These are phyloP conservation scores for Colletotrichum sp. DNA, from an alignment of 2,329 filamentous ascomycete species.

Conservation along the genomic window DNA sequence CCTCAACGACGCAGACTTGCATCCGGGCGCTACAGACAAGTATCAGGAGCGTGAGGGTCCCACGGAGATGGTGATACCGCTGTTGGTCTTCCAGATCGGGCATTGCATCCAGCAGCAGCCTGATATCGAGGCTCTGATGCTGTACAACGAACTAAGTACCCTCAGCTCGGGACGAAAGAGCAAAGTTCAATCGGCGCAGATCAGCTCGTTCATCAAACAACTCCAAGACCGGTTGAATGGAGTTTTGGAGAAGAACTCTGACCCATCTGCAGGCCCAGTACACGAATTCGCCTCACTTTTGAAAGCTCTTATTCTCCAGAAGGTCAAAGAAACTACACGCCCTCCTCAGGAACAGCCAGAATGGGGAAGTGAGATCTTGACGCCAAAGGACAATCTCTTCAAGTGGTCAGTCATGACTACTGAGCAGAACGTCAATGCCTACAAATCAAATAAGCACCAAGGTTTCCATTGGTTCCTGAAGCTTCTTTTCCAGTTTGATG, in stretches of 20 bases:
- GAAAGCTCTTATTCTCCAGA: constrained; percentile 51
- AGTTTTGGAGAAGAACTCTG: constrained; percentile 53
- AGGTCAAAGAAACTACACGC: constrained; percentile 51
- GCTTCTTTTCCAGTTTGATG: constrained; percentile 59
- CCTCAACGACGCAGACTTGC: constrained; percentile 65
- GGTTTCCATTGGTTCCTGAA: constrained; percentile 62
- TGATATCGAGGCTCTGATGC: constrained; percentile 54
- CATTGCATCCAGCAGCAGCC: constrained; percentile 48
- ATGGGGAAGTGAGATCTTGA: constrained; percentile 53
- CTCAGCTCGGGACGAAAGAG: constrained; percentile 3
- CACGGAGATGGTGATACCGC: constrained; percentile 65
- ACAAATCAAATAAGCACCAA: constrained; percentile 36
- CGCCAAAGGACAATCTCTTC: constrained; percentile 59
- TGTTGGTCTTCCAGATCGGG: constrained; percentile 55
- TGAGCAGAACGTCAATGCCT: constrained; percentile 51
- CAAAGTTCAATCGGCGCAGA: constrained; percentile 29
- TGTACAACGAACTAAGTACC: constrained; percentile 1
- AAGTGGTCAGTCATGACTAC: constrained; percentile 54
- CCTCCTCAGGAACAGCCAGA: constrained; percentile 52
- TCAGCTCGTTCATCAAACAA: constrained; percentile 43
- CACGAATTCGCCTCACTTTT: constrained; percentile 55
- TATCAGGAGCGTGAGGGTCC: constrained; percentile 53
- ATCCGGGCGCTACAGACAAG: constrained; percentile 59
- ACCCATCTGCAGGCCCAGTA: constrained; percentile 55
- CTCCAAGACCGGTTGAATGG: constrained; percentile 47